These are phyloP conservation scores for Zygnema circumcarinatum DNA, from an alignment of 139 green algal species.

Conservation along the genomic window DNA sequence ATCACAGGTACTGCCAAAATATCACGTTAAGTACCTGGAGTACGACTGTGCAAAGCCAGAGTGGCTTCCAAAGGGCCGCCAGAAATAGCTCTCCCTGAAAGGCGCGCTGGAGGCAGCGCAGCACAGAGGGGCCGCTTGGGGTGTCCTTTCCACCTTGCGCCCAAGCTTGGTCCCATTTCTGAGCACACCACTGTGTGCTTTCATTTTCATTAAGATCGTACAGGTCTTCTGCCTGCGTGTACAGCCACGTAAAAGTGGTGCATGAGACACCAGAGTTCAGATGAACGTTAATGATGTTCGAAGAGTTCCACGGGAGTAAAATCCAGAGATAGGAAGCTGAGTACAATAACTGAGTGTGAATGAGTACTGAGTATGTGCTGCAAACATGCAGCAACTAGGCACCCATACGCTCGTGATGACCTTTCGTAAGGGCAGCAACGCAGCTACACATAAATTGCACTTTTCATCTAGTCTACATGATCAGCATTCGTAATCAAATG, in stretches of 20 bases:
- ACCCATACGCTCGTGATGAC: neutral
- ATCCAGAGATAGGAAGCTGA: neutral
- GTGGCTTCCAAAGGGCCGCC: conserved; percentile 26
- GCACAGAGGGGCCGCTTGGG: neutral
- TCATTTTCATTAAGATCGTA: conserved; percentile 39
- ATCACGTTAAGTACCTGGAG: conserved; percentile 34
- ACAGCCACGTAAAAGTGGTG: neutral
- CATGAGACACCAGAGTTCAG: neutral
- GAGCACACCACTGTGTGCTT: conserved; percentile 12
- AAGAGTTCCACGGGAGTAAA: neutral
- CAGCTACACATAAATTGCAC: too few relatives aligned
- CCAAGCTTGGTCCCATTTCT: conserved; percentile 14
- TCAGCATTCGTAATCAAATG: too few relatives aligned
- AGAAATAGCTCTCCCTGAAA: conserved; percentile 24
- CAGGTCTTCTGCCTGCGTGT: conserved; percentile 19
- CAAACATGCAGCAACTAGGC: too few relatives aligned
- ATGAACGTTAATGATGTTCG: neutral
- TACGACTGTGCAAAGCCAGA: conserved; percentile 32
- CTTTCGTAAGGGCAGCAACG: neutral
- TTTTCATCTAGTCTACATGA: too few relatives aligned
- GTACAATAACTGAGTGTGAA: neutral
- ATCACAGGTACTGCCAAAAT: too few relatives aligned
- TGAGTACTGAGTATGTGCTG: too few relatives aligned
- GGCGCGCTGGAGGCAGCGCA: neutral
- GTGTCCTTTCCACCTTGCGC: neutral